Evolutionary conservation across 2,329 filamentous ascomycete genomes (phyloP), one percentile per base, ranked within the genome.

Genomic region (Proliferodiscus dingleyae): DNA sequence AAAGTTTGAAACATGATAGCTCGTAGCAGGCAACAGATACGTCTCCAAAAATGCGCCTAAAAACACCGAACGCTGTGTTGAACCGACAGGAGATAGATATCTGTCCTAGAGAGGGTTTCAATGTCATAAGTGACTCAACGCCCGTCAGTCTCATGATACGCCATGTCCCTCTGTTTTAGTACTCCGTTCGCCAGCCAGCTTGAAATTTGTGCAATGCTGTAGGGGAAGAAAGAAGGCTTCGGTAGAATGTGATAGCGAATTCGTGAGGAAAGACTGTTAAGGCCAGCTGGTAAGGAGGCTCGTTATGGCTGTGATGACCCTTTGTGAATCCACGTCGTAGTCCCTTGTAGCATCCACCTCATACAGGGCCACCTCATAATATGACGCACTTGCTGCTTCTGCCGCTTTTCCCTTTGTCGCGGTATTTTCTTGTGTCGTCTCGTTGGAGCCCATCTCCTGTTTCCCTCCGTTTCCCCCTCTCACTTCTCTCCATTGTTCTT

Each of bases 311-410:
- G 52, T 57, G 45, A 44, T 52, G 50, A 45, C 22, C 40, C n/a
- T n/a, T n/a, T n/a, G n/a, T n/a, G n/a, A n/a, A n/a, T n/a, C n/a
- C n/a, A n/a, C n/a, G n/a, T n/a, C n/a, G n/a, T n/a, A n/a, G n/a
- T n/a, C n/a, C n/a, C n/a, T n/a, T n/a, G n/a, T n/a, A n/a, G n/a
- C n/a, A n/a, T n/a, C n/a, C n/a, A n/a, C n/a, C n/a, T n/a, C n/a
- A n/a, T n/a, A n/a, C n/a, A n/a, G n/a, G n/a, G 39, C 34, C 46
- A 46, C 21, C 52, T 64, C 59, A 65, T 62, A 65, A 63, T 47
- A 65, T 63, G 40, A 56, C 57, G 55, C 63, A 65, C 40, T 46
- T 53, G 21, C 30, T 36, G 37, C 51, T 43, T 32, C 49, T 52
- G 13, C 29, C 32, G 7, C 18, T 37, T 18, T 9, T 15, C n/a